Percentiles rank a stretch among this genome's conserved stretches.
phyloP scores from a whole-genome alignment of 257 asterid species.

The Solanum habrochaites region DNA sequence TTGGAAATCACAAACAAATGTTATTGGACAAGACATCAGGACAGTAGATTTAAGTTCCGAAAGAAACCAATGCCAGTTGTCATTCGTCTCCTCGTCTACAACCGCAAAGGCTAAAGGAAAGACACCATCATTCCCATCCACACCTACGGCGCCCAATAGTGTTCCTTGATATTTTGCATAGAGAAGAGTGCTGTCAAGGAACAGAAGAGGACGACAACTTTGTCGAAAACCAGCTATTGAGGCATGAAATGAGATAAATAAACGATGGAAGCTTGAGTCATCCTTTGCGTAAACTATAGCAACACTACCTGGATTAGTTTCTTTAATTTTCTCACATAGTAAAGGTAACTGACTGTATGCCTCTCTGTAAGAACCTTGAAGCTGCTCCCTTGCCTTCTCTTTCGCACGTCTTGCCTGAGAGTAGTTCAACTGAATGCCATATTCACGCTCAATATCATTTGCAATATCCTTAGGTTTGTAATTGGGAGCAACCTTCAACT shows the following conservation, averaged over 20 bases:
- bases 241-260: conserved; percentile 85
- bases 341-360: conserved; percentile 85
- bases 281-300: conserved; percentile 80
- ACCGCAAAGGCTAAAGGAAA: conserved; percentile 95
- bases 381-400: conserved; percentile 97
- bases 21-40: conserved; percentile 55
- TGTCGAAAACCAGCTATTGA: conserved; percentile 76
- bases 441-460: conserved; percentile 80
- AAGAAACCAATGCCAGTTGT: conserved; percentile 96
- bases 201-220: conserved; percentile 79
- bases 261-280: conserved; percentile 79
- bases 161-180: conserved; percentile 95
- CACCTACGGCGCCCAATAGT: conserved; percentile 77
- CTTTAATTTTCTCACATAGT: conserved; percentile 80
- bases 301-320: conserved; percentile 90
- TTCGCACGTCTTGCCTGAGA: conserved; percentile 99
- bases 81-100: conserved; percentile 90
- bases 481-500: conserved; percentile 79
- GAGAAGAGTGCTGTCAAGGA: conserved; percentile 87
- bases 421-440: conserved; percentile 93
- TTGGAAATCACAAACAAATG: conserved; percentile 88
- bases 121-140: conserved; percentile 87
- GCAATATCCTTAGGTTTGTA: conserved; percentile 96
- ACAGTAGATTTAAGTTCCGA: conserved; percentile 68
- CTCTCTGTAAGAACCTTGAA: conserved; percentile 93